Evolutionary conservation across 805 yeast species (phyloP).

Genomic region (Metschnikowia aberdeeniae): DNA sequence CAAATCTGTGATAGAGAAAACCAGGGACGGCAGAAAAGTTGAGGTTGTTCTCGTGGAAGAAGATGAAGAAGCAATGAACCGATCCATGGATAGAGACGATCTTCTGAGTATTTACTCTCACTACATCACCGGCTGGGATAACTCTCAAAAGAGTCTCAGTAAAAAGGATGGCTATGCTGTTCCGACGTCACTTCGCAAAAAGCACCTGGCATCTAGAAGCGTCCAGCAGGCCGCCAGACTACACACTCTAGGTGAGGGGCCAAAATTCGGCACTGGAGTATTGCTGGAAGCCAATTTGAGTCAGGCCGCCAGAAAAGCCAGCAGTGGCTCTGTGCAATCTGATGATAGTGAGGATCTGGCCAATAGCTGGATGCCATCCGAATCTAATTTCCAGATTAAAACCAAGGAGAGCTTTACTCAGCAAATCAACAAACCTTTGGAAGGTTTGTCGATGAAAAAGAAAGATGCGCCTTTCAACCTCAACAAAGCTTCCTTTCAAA

Average conservation of each 20-base stretch:
- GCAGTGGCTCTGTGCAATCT: conserved; percentile 10
- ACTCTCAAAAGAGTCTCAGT: background rate
- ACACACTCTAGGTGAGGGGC: background rate
- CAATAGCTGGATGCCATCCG: conserved; percentile 18
- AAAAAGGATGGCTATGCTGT: background rate
- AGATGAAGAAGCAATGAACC: conserved; percentile 25
- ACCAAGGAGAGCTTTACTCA: no score
- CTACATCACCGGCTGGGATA: conserved; percentile 23
- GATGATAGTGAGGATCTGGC: conserved; percentile 13
- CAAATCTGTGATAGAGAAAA: conserved; percentile 36
- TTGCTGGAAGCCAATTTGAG: conserved; percentile 1
- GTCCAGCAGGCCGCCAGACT: background rate
- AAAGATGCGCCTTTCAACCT: background rate
- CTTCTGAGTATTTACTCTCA: conserved; percentile 41
- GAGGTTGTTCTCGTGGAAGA: conserved; percentile 44
- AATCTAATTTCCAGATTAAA: conserved; percentile 15
- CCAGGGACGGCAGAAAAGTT: conserved; percentile 34
- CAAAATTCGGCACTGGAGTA: background rate
- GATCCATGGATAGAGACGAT: conserved; percentile 22
- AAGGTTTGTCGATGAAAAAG: background rate
- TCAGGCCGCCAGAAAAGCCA: conserved; percentile 1
- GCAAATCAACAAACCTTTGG: background rate
- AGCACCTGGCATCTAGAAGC: background rate
- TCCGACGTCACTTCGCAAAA: background rate
- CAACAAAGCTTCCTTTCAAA: background rate